Conservation (phyloP, 805 yeast genomes). For the Candida fluviatilis region DNA sequence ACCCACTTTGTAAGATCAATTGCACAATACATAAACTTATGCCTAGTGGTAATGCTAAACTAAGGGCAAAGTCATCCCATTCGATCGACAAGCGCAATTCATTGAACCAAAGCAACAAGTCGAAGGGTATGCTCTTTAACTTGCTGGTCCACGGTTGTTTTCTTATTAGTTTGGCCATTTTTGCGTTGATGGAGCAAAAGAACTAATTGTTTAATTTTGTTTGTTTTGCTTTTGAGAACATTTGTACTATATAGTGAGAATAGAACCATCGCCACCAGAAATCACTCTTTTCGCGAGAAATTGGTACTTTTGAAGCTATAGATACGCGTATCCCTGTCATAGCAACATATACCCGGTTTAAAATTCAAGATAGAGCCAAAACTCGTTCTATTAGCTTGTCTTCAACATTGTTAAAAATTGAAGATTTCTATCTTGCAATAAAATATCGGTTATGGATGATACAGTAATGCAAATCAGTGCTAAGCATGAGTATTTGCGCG, state of each 20-base stretch:
- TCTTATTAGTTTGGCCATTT: conserved; percentile 14
- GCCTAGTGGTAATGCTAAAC: conserved; percentile 31
- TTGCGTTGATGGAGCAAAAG: neutral
- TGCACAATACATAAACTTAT: conserved; percentile 15
- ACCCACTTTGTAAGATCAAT: conserved; percentile 7
- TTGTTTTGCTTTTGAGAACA: no score
- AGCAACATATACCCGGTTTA: no score
- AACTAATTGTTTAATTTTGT: no score
- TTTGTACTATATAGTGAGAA: no score
- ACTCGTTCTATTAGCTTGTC: no score
- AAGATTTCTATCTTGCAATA: neutral
- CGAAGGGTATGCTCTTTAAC: conserved; percentile 34
- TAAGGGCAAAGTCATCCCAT: conserved; percentile 35
- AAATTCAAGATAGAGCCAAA: no score
- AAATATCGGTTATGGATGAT: conserved; percentile 3
- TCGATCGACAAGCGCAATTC: conserved; percentile 36
- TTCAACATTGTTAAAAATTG: no score
- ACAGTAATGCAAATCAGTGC: conserved; percentile 7
- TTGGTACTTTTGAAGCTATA: no score
- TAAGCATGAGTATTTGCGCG: conserved; percentile 8
- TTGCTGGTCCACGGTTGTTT: conserved; percentile 26
- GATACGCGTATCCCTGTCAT: no score
- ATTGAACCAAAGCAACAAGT: conserved; percentile 29
- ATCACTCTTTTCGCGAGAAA: no score
- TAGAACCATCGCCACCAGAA: no score